These are phyloP conservation scores for Leccinellum luteum DNA, from an alignment of 768 basidiomycete species.

Conservation along the genomic window DNA sequence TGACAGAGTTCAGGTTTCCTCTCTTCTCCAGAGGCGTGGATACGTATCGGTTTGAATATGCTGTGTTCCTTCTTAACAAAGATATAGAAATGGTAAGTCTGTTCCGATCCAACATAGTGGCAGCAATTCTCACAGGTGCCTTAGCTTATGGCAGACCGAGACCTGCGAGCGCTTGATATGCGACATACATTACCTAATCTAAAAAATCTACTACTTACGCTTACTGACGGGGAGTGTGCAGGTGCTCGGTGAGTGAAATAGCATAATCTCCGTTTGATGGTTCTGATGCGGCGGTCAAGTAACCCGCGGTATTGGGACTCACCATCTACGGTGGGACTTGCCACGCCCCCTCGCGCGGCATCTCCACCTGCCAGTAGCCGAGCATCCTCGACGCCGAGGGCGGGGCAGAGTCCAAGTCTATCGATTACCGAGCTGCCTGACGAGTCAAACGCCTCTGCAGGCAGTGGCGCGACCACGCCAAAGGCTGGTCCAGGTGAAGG, in stretches of 20 bases:
- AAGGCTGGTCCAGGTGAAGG: constrained; percentile 39
- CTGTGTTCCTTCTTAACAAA: constrained; percentile 94
- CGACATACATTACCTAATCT: constrained; percentile 96
- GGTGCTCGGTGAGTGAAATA: constrained; percentile 42
- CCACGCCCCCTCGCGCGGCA: constrained; percentile 20
- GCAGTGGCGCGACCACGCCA: constrained; percentile 60
- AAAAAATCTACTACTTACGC: constrained; percentile 86
- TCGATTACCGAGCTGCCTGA: constrained; percentile 22
- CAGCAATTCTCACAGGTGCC: constrained; percentile 8
- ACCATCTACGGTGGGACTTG: constrained; percentile 20
- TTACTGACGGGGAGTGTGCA: constrained; percentile 67
- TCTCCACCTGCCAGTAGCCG: constrained; percentile 14
- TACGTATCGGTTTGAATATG: constrained; percentile 96
- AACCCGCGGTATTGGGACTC: constrained; percentile 20
- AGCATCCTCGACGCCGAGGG: constrained; percentile 28
- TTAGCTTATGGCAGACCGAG: constrained; percentile 89
- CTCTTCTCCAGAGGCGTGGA: constrained; percentile 94
- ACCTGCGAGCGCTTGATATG: constrained; percentile 86
- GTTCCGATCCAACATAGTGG: neutral
- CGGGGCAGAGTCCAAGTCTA: constrained; percentile 16
- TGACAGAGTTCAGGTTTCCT: constrained; percentile 69
- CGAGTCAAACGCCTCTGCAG: constrained; percentile 42
- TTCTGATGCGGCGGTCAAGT: constrained; percentile 17
- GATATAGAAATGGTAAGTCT: constrained; percentile 83
- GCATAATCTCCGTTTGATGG: neutral